Conservation (phyloP, 2,329 filamentous ascomycete genomes). For the Colletotrichum horii region DNA sequence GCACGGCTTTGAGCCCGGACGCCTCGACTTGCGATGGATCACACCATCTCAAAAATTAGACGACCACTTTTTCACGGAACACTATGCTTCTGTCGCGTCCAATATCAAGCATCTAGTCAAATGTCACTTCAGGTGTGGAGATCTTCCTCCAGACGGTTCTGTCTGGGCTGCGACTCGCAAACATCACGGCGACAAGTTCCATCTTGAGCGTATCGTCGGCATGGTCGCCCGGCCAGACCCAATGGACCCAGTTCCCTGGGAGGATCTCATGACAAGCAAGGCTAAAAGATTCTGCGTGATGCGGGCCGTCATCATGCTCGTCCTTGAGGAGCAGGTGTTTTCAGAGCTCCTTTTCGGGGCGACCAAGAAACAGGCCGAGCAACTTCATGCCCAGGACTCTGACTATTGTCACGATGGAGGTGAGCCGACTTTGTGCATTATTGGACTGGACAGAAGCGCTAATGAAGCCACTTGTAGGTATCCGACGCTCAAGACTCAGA, state of each 20-base stretch:
- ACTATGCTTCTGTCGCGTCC: conserved; percentile 21
- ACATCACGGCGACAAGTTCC: neutral
- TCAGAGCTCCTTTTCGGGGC: conserved; percentile 36
- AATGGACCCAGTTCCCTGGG: conserved; percentile 28
- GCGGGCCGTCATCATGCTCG: conserved; percentile 32
- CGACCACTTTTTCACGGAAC: conserved; percentile 4
- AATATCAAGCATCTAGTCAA: conserved; percentile 28
- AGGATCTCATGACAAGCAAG: conserved; percentile 27
- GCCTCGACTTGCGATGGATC: conserved; percentile 3
- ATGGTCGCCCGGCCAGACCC: conserved; percentile 32
- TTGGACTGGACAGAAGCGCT: neutral
- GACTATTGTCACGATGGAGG: conserved; percentile 31
- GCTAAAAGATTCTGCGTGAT: conserved; percentile 29
- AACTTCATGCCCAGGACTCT: conserved; percentile 27
- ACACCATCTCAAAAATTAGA: neutral
- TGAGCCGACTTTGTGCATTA: conserved; percentile 5
- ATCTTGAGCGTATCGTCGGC: conserved; percentile 11
- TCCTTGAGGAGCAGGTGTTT: conserved; percentile 31
- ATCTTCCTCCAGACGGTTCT: neutral
- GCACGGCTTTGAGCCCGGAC: neutral
- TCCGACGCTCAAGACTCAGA: conserved; percentile 29
- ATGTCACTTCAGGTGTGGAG: conserved; percentile 17
- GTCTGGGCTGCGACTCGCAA: neutral
- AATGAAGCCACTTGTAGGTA: conserved; percentile 27
- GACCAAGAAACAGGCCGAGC: conserved; percentile 24